Base-by-base conservation (phyloP, 768 basidiomycete genomes). In the Tremella mesenterica region DNA sequence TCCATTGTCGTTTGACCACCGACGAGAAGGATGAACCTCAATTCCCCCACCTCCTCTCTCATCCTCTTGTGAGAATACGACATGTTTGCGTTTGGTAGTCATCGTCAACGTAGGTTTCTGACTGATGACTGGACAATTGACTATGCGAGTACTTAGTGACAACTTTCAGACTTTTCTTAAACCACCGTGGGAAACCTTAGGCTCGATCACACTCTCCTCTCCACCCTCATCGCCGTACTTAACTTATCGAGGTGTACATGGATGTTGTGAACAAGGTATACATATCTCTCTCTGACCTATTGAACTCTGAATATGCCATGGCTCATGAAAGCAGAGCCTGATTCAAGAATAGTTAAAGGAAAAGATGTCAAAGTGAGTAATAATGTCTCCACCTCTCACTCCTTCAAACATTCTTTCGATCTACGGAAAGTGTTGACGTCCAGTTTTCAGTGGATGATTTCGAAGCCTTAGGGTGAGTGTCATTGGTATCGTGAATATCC, bases 251-350 rank as follows among this genome's bases (percentile, higher is more conserved):
- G n/a, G n/a, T n/a, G n/a, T n/a, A n/a, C n/a, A n/a, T n/a, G n/a
- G n/a, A n/a, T n/a, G n/a, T n/a, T n/a, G n/a, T n/a, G n/a, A n/a
- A n/a, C n/a, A n/a, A n/a, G n/a, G n/a, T n/a, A n/a, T n/a, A n/a
- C n/a, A n/a, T n/a, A n/a, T n/a, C n/a, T n/a, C n/a, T n/a, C n/a
- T n/a, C n/a, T n/a, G n/a, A n/a, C n/a, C n/a, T n/a, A n/a, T n/a
- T n/a, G n/a, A n/a, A n/a, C n/a, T n/a, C n/a, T n/a, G n/a, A 56
- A 12, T 34, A 64, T 68, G 62, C 67, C 67, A 23, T 74, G 71
- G 71, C 54, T 73, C 16, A 70, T 74, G 69, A 74, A 73, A 46
- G 74, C 74, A 1, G 72, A 75, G 57, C 74, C 74, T 8, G 71
- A 75, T 33, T 69, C 67, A 6, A 48, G 73, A 31, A 56, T 74